Base-by-base conservation (phyloP, 2,329 filamentous ascomycete species). In the Diplodia scrobiculata region DNA sequence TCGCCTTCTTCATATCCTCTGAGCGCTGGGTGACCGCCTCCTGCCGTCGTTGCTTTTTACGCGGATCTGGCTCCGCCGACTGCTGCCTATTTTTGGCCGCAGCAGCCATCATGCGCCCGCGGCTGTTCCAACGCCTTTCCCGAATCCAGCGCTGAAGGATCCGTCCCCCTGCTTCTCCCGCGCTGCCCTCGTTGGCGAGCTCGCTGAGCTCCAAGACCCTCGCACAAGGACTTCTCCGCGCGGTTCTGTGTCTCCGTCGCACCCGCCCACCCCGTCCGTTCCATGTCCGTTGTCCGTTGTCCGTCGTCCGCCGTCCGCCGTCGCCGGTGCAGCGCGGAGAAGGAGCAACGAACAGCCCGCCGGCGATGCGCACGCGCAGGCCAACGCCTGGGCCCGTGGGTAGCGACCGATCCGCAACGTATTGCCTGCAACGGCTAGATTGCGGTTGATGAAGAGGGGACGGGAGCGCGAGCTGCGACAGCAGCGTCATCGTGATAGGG, bases 11-110 rank as follows among this genome's bases (percentile, higher is more conserved):
- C 29, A 58, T 60, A 60, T 47, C 55, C 25, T 32, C 21, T 27
- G 34, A 32, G 38, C 38, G 17, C 58, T 27, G 27, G 50, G 58
- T 25, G 58, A 50, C 58, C 58, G 58, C 58, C 45, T 36, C 45
- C n/a, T 2, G 14, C 41, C 45, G 45, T 11, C 58, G 17, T 50
- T 50, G 41, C 58, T 62, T 50, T 45, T 62, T n/a, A 29, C 58
- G 58, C 58, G 58, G 58, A 50, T 62, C 10, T 62, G 58, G 58
- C 19, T 36, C 58, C 58, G 58, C 17, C 19, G 58, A 36, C 38
- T 62, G 58, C 29, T 62, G 58, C 58, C 58, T 62, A 62, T 62
- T 62, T 62, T 62, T 62, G 58, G 58, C 45, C n/a, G 58, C 58
- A 50, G n/a, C 41, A 50, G 58, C 58, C 58, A 62, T 62, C 58